Evolutionary conservation across 176 grass and related monocot species (phyloP).

Genomic region (Olyra latifolia): DNA sequence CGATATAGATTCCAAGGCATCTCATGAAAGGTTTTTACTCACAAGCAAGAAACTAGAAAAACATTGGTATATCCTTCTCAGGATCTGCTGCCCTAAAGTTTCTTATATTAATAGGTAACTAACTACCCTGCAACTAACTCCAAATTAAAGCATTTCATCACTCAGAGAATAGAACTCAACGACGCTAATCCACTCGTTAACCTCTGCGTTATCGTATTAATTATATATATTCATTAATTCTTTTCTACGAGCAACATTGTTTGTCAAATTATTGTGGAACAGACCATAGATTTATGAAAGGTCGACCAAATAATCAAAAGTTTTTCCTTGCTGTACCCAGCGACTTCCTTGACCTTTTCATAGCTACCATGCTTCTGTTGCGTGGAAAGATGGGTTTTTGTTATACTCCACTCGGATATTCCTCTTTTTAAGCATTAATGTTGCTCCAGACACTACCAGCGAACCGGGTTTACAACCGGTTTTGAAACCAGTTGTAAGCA

Average conservation of each 20-base stretch:
- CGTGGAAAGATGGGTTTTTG: not conserved
- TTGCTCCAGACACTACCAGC: no score
- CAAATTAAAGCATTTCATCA: not conserved
- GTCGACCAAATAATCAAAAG: not conserved
- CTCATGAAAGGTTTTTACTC: not conserved
- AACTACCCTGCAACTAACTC: constrained; percentile 5
- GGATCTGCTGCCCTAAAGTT: not conserved
- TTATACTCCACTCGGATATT: no score
- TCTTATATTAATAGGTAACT: not conserved
- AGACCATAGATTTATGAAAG: not conserved
- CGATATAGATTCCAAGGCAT: not conserved
- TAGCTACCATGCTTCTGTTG: not conserved
- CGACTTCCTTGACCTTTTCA: not conserved
- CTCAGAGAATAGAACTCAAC: not conserved
- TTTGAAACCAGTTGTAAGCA: no score
- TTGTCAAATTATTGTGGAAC: not conserved
- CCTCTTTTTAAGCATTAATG: no score
- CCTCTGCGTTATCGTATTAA: not conserved
- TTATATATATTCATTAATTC: not conserved
- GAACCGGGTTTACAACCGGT: no score
- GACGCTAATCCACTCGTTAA: constrained; percentile 12
- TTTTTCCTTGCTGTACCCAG: not conserved
- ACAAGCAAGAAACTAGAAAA: not conserved
- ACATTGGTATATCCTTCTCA: not conserved
- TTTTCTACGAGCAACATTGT: not conserved